Evolutionary conservation across 495 filamentous ascomycete species (phyloP).

Genomic region (Aspergillus campestris): DNA sequence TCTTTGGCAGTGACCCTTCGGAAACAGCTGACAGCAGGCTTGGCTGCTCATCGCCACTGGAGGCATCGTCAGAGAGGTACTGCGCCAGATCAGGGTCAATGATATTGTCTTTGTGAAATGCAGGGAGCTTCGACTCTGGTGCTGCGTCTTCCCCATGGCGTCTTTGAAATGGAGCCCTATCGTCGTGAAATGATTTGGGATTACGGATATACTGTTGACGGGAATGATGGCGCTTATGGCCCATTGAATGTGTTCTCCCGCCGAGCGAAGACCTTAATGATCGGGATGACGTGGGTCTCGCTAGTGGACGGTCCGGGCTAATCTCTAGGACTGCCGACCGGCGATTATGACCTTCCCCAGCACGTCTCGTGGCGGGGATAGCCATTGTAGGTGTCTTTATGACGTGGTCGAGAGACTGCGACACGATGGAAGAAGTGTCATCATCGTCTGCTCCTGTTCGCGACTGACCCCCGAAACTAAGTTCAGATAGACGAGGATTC

Average conservation of each 20-base stretch:
- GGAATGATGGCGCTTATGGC: slow-evolving; percentile 77
- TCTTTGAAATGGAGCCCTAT: slow-evolving; percentile 85
- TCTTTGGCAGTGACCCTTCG: slow-evolving; percentile 39
- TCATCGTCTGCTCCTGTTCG: slow-evolving; percentile 31
- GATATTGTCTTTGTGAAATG: slow-evolving; percentile 95
- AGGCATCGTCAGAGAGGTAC: slow-evolving; percentile 91
- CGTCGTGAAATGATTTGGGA: slow-evolving; percentile 54
- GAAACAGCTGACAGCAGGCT: slow-evolving; percentile 72
- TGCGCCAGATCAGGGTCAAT: slow-evolving; percentile 94
- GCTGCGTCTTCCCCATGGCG: slow-evolving; percentile 54
- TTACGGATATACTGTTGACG: slow-evolving; percentile 66
- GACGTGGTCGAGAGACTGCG: slow-evolving; percentile 39
- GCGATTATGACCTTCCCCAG: slow-evolving; percentile 70
- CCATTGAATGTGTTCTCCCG: slow-evolving; percentile 57
- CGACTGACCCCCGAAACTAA: slow-evolving; percentile 17
- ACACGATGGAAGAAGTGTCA: slow-evolving; percentile 36
- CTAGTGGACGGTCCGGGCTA: slow-evolving; percentile 59
- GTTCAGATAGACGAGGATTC: slow-evolving; percentile 31
- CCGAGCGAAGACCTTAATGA: slow-evolving; percentile 75
- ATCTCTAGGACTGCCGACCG: slow-evolving; percentile 90
- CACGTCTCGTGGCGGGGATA: slow-evolving; percentile 76
- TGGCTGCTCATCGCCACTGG: slow-evolving; percentile 85
- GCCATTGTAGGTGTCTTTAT: slow-evolving; percentile 61
- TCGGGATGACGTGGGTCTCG: slow-evolving; percentile 80
- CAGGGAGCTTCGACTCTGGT: slow-evolving; percentile 61